Percentiles rank a stretch among this genome's conserved stretches.
Evolutionary conservation across 2,329 filamentous ascomycete genomes (phyloP).

Genomic region (Ambrosiella xylebori): DNA sequence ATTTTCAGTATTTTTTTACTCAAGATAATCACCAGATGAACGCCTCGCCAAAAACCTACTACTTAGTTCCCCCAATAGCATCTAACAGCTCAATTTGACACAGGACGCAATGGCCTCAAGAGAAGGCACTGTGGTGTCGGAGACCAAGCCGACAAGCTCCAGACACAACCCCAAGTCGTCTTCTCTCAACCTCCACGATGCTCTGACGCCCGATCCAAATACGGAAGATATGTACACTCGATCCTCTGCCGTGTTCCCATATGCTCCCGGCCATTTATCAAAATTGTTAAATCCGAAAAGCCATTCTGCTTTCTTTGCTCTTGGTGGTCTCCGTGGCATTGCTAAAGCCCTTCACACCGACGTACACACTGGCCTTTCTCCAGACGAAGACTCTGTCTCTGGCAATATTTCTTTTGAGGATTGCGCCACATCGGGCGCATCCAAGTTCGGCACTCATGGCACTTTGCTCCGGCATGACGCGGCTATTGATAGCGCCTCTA

Average conservation of each 20-base stretch:
- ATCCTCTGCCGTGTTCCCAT: slow-evolving; percentile 48
- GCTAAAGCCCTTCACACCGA: slow-evolving; percentile 58
- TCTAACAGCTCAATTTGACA: too few relatives aligned
- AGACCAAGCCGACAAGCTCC: not conserved
- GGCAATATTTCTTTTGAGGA: slow-evolving; percentile 53
- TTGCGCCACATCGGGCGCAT: slow-evolving; percentile 18
- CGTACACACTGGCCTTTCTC: slow-evolving; percentile 44
- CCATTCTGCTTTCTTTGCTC: slow-evolving; percentile 52
- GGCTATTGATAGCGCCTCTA: not conserved
- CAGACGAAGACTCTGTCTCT: slow-evolving; percentile 49
- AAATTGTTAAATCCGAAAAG: slow-evolving; percentile 72
- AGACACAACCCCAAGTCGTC: not conserved
- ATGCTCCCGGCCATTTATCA: slow-evolving; percentile 52
- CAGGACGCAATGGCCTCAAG: slow-evolving; percentile 2
- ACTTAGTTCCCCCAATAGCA: too few relatives aligned
- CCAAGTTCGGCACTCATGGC: slow-evolving; percentile 6
- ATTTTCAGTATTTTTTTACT: not conserved
- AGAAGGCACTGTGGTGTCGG: slow-evolving; percentile 1
- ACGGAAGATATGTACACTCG: slow-evolving; percentile 55
- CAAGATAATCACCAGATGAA: not conserved
- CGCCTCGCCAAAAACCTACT: too few relatives aligned
- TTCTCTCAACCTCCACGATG: slow-evolving; percentile 18
- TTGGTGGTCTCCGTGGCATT: slow-evolving; percentile 55
- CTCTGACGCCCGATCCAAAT: slow-evolving; percentile 40
- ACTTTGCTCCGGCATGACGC: not conserved